These are phyloP conservation scores for Auriscalpium vulgare DNA, from an alignment of 768 basidiomycete genomes.

Conservation along the genomic window DNA sequence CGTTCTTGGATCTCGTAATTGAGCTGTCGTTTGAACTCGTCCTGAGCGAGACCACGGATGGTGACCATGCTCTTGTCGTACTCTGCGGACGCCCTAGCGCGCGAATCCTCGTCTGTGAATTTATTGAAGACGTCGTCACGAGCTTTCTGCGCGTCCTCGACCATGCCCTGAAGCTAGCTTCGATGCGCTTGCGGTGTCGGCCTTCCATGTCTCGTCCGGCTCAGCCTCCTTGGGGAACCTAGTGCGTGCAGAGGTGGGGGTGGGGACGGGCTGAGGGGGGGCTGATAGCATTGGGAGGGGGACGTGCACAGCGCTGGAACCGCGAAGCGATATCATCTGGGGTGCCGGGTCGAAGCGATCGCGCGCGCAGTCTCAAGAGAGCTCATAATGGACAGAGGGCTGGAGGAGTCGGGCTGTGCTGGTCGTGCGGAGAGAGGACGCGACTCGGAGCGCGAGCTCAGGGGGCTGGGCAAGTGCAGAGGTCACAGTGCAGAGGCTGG, in stretches of 20 bases:
- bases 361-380: not conserved
- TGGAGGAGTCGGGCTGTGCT: not conserved
- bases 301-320: constrained; percentile 7
- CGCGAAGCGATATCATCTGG: constrained; percentile 5
- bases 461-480: no score
- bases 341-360: not conserved
- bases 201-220: constrained; percentile 14
- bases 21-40: constrained; percentile 8
- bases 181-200: constrained; percentile 10
- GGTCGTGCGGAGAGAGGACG: constrained; percentile 4
- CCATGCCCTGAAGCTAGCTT: constrained; percentile 7
- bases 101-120: not conserved
- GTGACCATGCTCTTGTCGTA: constrained; percentile 10
- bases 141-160: constrained; percentile 5
- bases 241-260: constrained; percentile 8
- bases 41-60: constrained; percentile 11
- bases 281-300: constrained; percentile 11
- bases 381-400: not conserved
- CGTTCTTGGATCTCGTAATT: constrained; percentile 11
- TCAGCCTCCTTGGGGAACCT: constrained; percentile 1
- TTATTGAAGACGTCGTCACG: constrained; percentile 5
- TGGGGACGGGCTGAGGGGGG: constrained; percentile 1
- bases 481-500: no score
- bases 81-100: not conserved
- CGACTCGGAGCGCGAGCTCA: no score